Base-by-base conservation (phyloP, 106 monocot species). In the Dendrobium catenatum region DNA sequence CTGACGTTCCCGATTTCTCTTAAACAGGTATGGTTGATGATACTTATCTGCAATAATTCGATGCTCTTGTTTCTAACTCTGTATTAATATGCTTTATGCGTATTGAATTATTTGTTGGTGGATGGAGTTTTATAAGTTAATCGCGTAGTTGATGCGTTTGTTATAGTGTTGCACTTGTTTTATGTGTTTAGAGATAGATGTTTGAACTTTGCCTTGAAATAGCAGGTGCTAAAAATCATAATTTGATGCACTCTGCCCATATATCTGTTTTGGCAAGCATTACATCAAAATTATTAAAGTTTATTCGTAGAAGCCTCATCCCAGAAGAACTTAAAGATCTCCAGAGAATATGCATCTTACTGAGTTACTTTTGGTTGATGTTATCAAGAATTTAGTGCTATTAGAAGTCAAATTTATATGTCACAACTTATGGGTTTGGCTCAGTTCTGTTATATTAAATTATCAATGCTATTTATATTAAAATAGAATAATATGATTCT, bases 1-100 rank as follows among this genome's bases (percentile, higher is more conserved):
- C 77, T 99, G 16, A 99, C 98, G 1, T 90, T 99, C 41, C 95
- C 95, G 2, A 91, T 93, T 56, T 99, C 98, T 2, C 43, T 99
- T 72, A 99, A 99, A 75, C 98, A 93, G 95, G 94, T 97, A 27
- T 24, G 37, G 1, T 22, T 46, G 27, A 26, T 26, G 47, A 24
- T 18, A 5, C 76, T 44, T 17, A 13, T 51, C 51, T 51, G 51
- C 51, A 3, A 51, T 10, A 13, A 51, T 51, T 51, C 51, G 10
- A 51, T 51, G 13, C 16, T 51, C 51, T 51, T 51, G 51, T 51
- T 51, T 51, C 51, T 13, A 13, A 10, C 51, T 51, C 0, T 11
- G 13, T 13, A 15, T 51, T 51, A 51, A 13, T 51, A 51, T 74
- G 43, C 13, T 15, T 37, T 22, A 5, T 40, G 31, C 40, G 20